Evolutionary conservation across 1,139 yeast species (phyloP), one percentile per base, ranked within the genome.

Genomic region (Barnettozyma hawaiiensis): DNA sequence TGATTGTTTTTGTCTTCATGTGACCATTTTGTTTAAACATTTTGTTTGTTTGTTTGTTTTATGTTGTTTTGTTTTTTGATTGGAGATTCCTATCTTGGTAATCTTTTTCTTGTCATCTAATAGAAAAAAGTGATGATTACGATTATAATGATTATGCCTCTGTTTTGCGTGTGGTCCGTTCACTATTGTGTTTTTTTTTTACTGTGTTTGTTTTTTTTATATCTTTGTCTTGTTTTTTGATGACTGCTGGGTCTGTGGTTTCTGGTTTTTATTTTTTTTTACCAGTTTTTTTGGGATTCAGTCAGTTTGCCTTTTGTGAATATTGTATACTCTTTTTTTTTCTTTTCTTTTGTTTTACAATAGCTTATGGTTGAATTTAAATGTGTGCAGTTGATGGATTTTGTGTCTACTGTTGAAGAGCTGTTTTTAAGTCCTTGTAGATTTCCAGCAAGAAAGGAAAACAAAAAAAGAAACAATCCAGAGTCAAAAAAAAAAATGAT

Each of bases 401-500:
- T 29, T 16, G 16, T 26, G 7, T 26, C 16, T 26, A n/a, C 21
- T 18, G 32, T 12, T 16, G 32, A 18, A 29, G 21, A 29, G 24
- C 35, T 31, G 35, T 31, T 19, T 31, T 19, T 20, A 31, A n/a
- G 5, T 12, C 2, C 5, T 29, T 29, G 32, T 29, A 29, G 32
- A n/a, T n/a, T n/a, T n/a, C n/a, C n/a, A n/a, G n/a, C n/a, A n/a
- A n/a, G n/a, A n/a, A n/a, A n/a, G n/a, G n/a, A n/a, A n/a, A n/a
- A n/a, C n/a, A n/a, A n/a, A n/a, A n/a, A n/a, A n/a, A n/a, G n/a
- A n/a, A n/a, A n/a, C n/a, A n/a, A 31, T 37, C 41, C 41, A 23
- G 41, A 38, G 41, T 38, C 41, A 38, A 33, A 34, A 34, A 34
- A 10, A 28, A 28, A 18, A n/a, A n/a, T n/a, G n/a, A n/a, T n/a